Conservation (phyloP, 306 rosid species). For the Quercus variabilis region DNA sequence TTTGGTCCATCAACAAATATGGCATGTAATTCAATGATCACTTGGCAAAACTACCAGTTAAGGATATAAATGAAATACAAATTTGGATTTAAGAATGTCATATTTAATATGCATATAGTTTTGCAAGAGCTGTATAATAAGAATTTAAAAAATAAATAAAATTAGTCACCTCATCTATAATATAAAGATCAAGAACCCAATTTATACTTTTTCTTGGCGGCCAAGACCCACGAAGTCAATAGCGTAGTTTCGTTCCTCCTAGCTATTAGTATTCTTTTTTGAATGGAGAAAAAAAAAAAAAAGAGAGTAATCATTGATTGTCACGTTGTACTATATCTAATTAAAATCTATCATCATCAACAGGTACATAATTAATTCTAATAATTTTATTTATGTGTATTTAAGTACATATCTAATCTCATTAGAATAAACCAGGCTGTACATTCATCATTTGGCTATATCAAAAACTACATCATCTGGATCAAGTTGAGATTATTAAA, state of each 20-base stretch:
- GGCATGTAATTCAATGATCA: background rate
- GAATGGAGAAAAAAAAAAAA: background rate
- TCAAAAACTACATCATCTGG: background rate
- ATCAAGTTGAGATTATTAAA: background rate
- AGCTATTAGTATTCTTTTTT: too few relatives aligned
- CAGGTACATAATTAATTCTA: background rate
- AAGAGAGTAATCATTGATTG: conserved; percentile 15
- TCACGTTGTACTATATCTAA: conserved; percentile 7
- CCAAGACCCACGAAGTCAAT: too few relatives aligned
- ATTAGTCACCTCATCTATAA: too few relatives aligned
- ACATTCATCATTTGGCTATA: background rate
- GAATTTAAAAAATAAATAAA: too few relatives aligned
- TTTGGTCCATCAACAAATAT: background rate
- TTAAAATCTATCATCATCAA: background rate
- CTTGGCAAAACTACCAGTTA: too few relatives aligned
- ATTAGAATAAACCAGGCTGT: background rate
- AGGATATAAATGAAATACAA: too few relatives aligned
- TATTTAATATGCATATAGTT: too few relatives aligned
- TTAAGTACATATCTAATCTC: background rate
- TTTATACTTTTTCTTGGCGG: too few relatives aligned
- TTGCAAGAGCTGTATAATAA: too few relatives aligned
- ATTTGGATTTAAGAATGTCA: too few relatives aligned
- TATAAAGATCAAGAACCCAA: too few relatives aligned
- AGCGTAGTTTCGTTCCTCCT: too few relatives aligned
- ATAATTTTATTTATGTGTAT: background rate